Percentiles rank a stretch among this genome's conserved stretches.
Evolutionary conservation across 345 rosid species (phyloP).

Genomic region (Dimocarpus longan): DNA sequence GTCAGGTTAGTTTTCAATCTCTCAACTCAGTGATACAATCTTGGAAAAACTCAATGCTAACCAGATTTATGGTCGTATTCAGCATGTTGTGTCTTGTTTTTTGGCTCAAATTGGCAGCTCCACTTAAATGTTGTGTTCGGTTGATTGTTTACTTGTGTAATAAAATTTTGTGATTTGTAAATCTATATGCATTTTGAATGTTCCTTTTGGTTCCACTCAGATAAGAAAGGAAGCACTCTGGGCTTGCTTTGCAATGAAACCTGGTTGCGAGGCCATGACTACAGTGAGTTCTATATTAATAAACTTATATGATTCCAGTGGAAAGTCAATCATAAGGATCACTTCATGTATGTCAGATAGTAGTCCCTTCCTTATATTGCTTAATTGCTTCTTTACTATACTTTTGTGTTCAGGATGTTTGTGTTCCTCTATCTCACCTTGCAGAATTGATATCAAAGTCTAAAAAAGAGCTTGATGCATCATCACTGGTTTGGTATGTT

Average conservation of each 20-base stretch:
- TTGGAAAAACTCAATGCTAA: not conserved
- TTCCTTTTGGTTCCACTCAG: conserved; percentile 42
- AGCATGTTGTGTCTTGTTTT: not conserved
- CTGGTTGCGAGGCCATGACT: conserved; percentile 78
- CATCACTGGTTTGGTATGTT: conserved; percentile 60
- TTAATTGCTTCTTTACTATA: not conserved
- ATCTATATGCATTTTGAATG: not conserved
- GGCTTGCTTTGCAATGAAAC: conserved; percentile 91
- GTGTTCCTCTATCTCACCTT: conserved; percentile 82
- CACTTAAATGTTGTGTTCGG: not conserved
- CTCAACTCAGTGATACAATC: not conserved
- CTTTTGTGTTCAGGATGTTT: conserved; percentile 67
- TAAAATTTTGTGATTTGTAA: conserved; percentile 2
- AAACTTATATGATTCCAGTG: not conserved
- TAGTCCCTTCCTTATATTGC: not conserved
- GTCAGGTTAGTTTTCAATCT: not conserved
- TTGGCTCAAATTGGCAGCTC: not conserved
- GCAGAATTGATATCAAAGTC: conserved; percentile 80
- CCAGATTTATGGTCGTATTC: not conserved
- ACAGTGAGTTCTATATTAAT: conserved; percentile 49
- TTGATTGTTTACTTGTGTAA: not conserved
- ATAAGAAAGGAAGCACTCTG: conserved; percentile 90
- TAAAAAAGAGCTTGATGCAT: conserved; percentile 75
- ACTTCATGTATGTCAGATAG: not conserved
- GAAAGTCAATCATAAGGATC: not conserved